These are phyloP conservation scores for Zasmidium angulare DNA, from an alignment of 2,329 filamentous ascomycete species.

Conservation along the genomic window DNA sequence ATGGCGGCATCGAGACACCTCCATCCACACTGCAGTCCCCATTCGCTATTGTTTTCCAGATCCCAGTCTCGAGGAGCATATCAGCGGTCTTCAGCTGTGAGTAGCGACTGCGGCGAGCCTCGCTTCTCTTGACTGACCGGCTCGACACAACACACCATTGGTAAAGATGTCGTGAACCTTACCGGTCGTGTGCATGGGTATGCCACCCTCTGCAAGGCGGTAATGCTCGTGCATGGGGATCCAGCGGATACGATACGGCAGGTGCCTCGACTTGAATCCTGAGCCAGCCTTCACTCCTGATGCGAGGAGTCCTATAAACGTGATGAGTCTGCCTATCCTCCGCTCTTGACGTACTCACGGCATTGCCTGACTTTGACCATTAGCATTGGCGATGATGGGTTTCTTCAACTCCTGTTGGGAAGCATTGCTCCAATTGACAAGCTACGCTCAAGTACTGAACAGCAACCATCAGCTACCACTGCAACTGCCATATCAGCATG, in stretches of 20 bases:
- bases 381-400: conserved; percentile 4
- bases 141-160: neutral
- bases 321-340: no score
- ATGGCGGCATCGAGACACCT: neutral
- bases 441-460: conserved; percentile 6
- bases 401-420: conserved; percentile 22
- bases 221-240: neutral
- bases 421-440: conserved; percentile 13
- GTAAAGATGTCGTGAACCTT: neutral
- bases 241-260: neutral
- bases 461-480: conserved; percentile 12
- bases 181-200: neutral
- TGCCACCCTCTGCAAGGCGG: neutral
- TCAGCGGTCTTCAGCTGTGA: no score
- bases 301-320: neutral
- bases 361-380: neutral
- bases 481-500: conserved; percentile 7
- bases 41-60: neutral
- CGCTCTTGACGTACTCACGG: no score
- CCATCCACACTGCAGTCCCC: neutral
- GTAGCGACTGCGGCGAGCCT: no score
- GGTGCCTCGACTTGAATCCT: neutral
- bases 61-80: neutral
- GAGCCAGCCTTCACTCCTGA: neutral
- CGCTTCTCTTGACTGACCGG: neutral